Evolutionary conservation across 768 basidiomycete species (phyloP).

Genomic region (Tulasnella sp.): DNA sequence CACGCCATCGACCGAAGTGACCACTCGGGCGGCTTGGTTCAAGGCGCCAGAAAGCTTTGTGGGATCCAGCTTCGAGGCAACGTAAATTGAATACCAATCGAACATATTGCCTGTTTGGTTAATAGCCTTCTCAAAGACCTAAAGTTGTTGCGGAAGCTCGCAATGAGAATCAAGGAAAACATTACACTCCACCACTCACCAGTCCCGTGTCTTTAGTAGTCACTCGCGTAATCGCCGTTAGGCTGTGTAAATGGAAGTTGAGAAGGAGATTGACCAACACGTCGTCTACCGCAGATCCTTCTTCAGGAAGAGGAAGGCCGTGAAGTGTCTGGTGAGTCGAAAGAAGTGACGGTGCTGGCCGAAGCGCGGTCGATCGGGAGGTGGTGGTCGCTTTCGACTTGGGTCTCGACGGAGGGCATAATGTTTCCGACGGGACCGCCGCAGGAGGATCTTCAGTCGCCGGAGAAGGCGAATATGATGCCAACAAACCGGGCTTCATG

Average conservation of each 20-base stretch:
- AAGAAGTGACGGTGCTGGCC: conserved; percentile 31
- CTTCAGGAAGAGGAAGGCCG: conserved; percentile 36
- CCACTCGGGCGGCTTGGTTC: not conserved
- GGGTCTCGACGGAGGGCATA: not conserved
- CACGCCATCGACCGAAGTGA: not conserved
- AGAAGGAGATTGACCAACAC: conserved; percentile 53
- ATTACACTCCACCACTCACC: not conserved
- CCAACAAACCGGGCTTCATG: conserved; percentile 47
- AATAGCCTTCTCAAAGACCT: conserved; percentile 16
- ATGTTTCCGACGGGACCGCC: conserved; percentile 15
- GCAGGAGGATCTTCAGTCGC: not conserved
- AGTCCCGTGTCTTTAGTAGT: not conserved
- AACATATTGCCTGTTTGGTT: conserved; percentile 20
- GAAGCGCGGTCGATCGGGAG: conserved; percentile 19
- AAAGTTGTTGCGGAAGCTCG: not conserved
- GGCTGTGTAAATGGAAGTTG: conserved; percentile 56
- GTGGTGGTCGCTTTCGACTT: conserved; percentile 7
- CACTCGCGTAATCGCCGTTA: conserved; percentile 40
- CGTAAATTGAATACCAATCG: conserved; percentile 24
- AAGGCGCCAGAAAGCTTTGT: not conserved
- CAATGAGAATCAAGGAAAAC: not conserved
- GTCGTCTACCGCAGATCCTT: conserved; percentile 37
- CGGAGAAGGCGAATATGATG: conserved; percentile 31
- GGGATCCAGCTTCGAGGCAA: conserved; percentile 7
- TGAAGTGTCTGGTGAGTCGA: conserved; percentile 36